Conservation (phyloP, 108 stramenopile species). For the Cyclotella baltica region DNA sequence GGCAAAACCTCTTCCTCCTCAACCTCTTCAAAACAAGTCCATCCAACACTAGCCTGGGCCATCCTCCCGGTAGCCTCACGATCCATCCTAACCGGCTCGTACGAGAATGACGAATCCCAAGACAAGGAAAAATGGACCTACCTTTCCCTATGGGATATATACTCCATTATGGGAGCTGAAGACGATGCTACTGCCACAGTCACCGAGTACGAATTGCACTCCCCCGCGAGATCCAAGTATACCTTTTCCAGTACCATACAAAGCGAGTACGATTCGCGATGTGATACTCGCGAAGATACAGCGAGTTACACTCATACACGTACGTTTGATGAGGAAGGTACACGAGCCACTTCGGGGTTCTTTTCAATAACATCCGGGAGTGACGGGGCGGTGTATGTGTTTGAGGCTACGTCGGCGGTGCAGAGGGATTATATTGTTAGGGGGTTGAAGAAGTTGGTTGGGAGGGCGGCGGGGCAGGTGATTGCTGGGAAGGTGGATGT, state of each 20-base stretch:
- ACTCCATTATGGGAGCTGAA: constrained; percentile 57
- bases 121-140: constrained; percentile 40
- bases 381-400: constrained; percentile 69
- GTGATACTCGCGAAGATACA: constrained; percentile 3
- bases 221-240: neutral
- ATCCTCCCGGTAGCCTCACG: constrained; percentile 45
- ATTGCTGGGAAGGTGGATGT: constrained; percentile 65
- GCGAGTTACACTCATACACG: neutral
- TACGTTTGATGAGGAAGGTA: neutral
- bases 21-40: constrained; percentile 44
- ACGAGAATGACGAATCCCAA: constrained; percentile 4
- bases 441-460: constrained; percentile 61
- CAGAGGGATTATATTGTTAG: constrained; percentile 63
- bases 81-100: constrained; percentile 13
- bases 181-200: constrained; percentile 29
- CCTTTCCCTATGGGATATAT: constrained; percentile 58
- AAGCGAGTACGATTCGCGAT: neutral
- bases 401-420: constrained; percentile 63
- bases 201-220: neutral
- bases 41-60: constrained; percentile 75
- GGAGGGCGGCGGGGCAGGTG: constrained; percentile 58
- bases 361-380: constrained; percentile 72
- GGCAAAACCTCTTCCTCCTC: too few relatives aligned
- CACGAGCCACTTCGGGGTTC: constrained; percentile 36
- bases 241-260: neutral